A percentile compares a stretch with the other conserved stretches of the same genome.
These are phyloP conservation scores for Euphorbia tirucalli DNA, from an alignment of 345 rosid species.

Conservation along the genomic window DNA sequence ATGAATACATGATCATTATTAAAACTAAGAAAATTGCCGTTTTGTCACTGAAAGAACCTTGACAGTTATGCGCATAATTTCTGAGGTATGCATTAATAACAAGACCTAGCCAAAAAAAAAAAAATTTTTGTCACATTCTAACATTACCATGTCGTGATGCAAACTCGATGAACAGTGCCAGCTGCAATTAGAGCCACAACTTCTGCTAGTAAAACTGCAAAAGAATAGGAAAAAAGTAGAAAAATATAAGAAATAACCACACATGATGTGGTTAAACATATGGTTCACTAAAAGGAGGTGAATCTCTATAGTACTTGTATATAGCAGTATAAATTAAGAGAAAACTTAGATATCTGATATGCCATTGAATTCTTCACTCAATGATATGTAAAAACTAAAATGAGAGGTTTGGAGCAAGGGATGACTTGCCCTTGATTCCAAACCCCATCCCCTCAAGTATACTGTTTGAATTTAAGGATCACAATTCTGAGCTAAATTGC, in stretches of 20 bases:
- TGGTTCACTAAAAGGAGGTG: background rate
- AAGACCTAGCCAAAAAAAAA: background rate
- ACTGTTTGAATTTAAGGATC: background rate
- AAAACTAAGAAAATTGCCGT: no score
- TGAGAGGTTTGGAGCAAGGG: no score
- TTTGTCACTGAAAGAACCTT: background rate
- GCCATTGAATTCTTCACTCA: no score
- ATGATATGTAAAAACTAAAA: no score
- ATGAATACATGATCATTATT: no score
- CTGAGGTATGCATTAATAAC: background rate
- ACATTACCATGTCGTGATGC: slow-evolving; percentile 81
- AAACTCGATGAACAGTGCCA: slow-evolving; percentile 71
- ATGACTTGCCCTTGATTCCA: background rate
- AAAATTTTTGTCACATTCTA: background rate
- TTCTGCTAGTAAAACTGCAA: slow-evolving; percentile 69
- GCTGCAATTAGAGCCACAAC: slow-evolving; percentile 67
- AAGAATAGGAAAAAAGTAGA: background rate
- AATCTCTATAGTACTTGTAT: background rate
- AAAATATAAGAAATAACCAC: background rate
- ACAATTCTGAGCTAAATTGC: background rate
- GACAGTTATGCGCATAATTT: background rate
- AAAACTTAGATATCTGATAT: slow-evolving; percentile 2
- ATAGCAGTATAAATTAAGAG: background rate
- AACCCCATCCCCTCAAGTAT: background rate
- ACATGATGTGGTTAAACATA: slow-evolving; percentile 4